A percentile compares a stretch with the other conserved stretches of the same genome.
These are phyloP conservation scores for Colletotrichum tofieldiae DNA, from an alignment of 2,329 filamentous ascomycete genomes.

Conservation along the genomic window DNA sequence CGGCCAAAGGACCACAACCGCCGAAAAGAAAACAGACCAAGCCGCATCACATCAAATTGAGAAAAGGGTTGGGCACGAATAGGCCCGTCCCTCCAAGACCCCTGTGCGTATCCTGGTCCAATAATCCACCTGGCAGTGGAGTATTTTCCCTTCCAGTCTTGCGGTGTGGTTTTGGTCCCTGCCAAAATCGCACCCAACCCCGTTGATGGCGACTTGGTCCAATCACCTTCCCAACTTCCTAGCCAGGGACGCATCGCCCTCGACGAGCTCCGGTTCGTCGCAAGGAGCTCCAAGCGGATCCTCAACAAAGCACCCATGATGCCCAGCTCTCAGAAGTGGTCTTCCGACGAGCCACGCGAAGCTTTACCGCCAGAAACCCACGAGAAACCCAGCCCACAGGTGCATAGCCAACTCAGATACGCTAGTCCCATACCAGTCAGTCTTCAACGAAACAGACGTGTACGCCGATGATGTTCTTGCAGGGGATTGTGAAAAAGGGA, in stretches of 20 bases:
- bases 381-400: slow-evolving; percentile 21
- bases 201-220: slow-evolving; percentile 14
- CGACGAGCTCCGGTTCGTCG: slow-evolving; percentile 35
- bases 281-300: slow-evolving; percentile 6
- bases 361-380: slow-evolving; percentile 35
- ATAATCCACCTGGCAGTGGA: slow-evolving; percentile 21
- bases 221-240: slow-evolving; percentile 20
- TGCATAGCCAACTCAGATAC: slow-evolving; percentile 26
- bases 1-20: slow-evolving; percentile 3
- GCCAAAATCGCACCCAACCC: slow-evolving; percentile 17
- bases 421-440: slow-evolving; percentile 17
- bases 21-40: not conserved
- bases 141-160: slow-evolving; percentile 28
- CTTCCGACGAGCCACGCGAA: slow-evolving; percentile 29
- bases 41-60: not conserved
- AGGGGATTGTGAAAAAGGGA: slow-evolving; percentile 16
- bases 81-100: slow-evolving; percentile 14
- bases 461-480: slow-evolving; percentile 11
- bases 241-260: not conserved
- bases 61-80: slow-evolving; percentile 28
- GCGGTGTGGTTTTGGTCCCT: slow-evolving; percentile 32
- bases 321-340: slow-evolving; percentile 14
- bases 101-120: slow-evolving; percentile 19
- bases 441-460: slow-evolving; percentile 31
- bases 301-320: slow-evolving; percentile 29